phyloP scores from a whole-genome alignment of 805 yeast species.

The Yarrowia phangngaensis region DNA sequence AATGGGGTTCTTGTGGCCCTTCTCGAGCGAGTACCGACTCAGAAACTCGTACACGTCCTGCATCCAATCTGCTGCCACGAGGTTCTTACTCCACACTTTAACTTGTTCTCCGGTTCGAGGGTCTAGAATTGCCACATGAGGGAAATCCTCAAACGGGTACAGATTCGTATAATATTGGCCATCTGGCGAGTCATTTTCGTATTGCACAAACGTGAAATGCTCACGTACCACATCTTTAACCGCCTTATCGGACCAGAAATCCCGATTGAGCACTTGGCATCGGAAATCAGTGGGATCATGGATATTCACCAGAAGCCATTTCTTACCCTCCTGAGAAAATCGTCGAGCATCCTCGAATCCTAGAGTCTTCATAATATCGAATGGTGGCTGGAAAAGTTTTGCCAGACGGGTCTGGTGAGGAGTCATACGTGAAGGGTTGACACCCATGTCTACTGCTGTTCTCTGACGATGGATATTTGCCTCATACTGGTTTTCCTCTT shows the following conservation, averaged over 20 bases:
- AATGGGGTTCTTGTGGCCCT: slow-evolving; percentile 60
- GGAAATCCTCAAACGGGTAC: slow-evolving; percentile 67
- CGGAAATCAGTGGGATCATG: slow-evolving; percentile 82
- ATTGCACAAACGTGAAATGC: slow-evolving; percentile 80
- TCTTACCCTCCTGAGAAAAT: slow-evolving; percentile 58
- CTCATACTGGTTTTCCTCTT: slow-evolving; percentile 42
- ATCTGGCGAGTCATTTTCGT: slow-evolving; percentile 68
- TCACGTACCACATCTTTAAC: slow-evolving; percentile 62
- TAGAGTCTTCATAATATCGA: slow-evolving; percentile 70
- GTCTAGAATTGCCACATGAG: slow-evolving; percentile 88
- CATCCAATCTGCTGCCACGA: slow-evolving; percentile 56
- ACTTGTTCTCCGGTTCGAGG: slow-evolving; percentile 94
- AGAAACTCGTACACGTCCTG: slow-evolving; percentile 69
- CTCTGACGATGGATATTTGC: slow-evolving; percentile 29
- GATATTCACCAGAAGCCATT: slow-evolving; percentile 84
- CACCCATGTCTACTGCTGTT: slow-evolving; percentile 14
- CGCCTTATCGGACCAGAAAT: slow-evolving; percentile 74
- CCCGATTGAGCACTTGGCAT: slow-evolving; percentile 88
- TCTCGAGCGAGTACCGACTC: slow-evolving; percentile 58
- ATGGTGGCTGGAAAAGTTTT: slow-evolving; percentile 85
- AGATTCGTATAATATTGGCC: slow-evolving; percentile 70
- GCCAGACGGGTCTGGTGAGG: slow-evolving; percentile 69
- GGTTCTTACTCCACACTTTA: slow-evolving; percentile 64
- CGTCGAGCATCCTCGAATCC: slow-evolving; percentile 70
- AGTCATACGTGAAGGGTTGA: slow-evolving; percentile 41